Base-by-base conservation (phyloP, 768 basidiomycete species). In the Gyrodon lividus region DNA sequence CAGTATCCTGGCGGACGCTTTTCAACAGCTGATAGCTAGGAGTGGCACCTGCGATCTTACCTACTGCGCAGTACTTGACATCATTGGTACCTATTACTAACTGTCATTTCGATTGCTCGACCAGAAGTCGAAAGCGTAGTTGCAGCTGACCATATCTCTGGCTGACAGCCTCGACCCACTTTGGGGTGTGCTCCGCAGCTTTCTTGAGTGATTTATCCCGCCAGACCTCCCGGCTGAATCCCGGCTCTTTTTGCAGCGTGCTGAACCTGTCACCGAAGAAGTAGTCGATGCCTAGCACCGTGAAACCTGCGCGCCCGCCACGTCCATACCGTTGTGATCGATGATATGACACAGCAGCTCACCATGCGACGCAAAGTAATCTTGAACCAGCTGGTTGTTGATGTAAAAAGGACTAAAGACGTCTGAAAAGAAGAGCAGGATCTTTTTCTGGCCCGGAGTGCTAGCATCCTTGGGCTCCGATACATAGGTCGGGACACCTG, bases 301-400 rank as follows among this genome's bases (percentile, higher is more conserved):
- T 66, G 59, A 77, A 86, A 1, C 84, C 84, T 85, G 13, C n/a
- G 12, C 30, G n/a, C 7, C 35, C 10, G 12, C 6, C 19, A 16
- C 12, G 39, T 51, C 3, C 40, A 16, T 23, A 30, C 16, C 14
- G 28, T 13, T 2, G 38, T 20, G 22, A 42, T 6, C 20, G 24
- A 3, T 2, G 13, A 13, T 7, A 33, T 5, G 17, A 9, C 20
- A n/a, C 4, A 10, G 31, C 20, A 12, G 46, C 67, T 2, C 48
- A 86, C 85, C 84, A 17, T 79, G 71, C 6, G 77, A 69, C 1
- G 86, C 84, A 54, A 79, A 83, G 58, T 78, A 86, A 61, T 87
- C 84, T 60, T 84, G 82, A 5, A 87, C 50, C 19, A 85, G 70
- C 63, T 83, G 71, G 43, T 75, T 77, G 62, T 86, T 86, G 54